Evolutionary conservation across 768 basidiomycete genomes (phyloP).

Genomic region (Calocera viscosa): DNA sequence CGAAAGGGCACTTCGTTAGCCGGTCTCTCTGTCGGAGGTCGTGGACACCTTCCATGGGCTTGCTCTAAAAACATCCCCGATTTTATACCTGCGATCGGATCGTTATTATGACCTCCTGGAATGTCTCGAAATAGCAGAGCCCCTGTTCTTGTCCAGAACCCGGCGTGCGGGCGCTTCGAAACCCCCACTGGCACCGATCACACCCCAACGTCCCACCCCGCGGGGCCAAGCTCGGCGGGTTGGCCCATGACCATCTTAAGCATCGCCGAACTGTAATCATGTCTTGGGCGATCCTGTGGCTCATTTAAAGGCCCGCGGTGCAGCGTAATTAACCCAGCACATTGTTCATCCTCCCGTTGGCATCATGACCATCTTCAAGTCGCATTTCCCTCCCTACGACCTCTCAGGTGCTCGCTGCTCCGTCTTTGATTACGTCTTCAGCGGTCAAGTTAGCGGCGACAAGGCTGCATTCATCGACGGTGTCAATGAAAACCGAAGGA

Average conservation of each 20-base stretch:
- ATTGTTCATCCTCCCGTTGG: neutral
- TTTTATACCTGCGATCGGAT: no score
- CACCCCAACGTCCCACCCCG: neutral
- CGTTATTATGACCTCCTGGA: no score
- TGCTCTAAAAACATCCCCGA: no score
- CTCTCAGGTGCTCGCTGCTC: neutral
- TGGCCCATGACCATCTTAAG: neutral
- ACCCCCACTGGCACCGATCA: no score
- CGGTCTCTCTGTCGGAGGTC: no score
- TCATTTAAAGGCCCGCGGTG: neutral
- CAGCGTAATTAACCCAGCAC: no score
- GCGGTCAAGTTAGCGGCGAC: neutral
- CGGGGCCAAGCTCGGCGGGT: neutral
- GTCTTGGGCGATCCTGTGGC: neutral
- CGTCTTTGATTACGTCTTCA: neutral
- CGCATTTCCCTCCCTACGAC: neutral
- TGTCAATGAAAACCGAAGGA: slow-evolving; percentile 35
- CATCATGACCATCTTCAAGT: neutral
- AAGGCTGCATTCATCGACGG: slow-evolving; percentile 54
- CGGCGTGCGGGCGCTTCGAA: no score
- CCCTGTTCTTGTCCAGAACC: no score
- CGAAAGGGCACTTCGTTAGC: no score
- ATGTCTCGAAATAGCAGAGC: no score
- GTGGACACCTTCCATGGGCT: no score
- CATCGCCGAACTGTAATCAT: neutral